phyloP scores from a whole-genome alignment of 2,329 filamentous ascomycete species.

The Neofusicoccum kwambonambiense region DNA sequence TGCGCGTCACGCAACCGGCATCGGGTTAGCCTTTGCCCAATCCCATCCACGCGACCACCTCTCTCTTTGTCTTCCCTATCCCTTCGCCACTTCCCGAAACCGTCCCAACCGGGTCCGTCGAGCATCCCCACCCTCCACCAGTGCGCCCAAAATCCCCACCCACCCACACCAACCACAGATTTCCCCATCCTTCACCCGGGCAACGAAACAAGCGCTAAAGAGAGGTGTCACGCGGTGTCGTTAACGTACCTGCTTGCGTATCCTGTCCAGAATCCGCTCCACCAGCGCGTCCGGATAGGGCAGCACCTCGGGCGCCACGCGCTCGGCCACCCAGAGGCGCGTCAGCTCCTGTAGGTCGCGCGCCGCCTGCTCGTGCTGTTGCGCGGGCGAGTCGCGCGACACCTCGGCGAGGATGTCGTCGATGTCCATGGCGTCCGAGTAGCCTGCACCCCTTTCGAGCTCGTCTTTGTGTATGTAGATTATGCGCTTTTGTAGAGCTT shows the following conservation, averaged over 20 bases:
- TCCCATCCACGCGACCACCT: neutral
- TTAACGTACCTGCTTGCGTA: slow-evolving; percentile 36
- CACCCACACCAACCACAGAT: neutral
- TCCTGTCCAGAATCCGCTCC: slow-evolving; percentile 70
- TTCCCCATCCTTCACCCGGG: neutral
- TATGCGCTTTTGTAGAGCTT: neutral
- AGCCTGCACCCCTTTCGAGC: no score
- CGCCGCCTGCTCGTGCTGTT: slow-evolving; percentile 49
- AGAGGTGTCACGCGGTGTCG: neutral
- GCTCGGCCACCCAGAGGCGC: slow-evolving; percentile 89
- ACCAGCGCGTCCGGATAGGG: slow-evolving; percentile 75
- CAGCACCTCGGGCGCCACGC: slow-evolving; percentile 84
- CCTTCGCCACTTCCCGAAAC: neutral
- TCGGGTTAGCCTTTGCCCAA: slow-evolving; percentile 5
- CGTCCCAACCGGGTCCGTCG: neutral
- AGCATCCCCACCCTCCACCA: neutral
- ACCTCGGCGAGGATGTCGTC: slow-evolving; percentile 55
- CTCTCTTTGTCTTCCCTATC: neutral
- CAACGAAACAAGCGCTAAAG: neutral
- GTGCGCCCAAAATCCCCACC: no score
- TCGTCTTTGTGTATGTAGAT: neutral
- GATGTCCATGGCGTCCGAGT: slow-evolving; percentile 43
- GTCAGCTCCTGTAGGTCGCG: slow-evolving; percentile 86
- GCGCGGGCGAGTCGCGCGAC: slow-evolving; percentile 41
- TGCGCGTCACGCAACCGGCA: neutral